These are phyloP conservation scores for Neopestalotiopsis rosae DNA, from an alignment of 2,329 filamentous ascomycete genomes.

Conservation along the genomic window DNA sequence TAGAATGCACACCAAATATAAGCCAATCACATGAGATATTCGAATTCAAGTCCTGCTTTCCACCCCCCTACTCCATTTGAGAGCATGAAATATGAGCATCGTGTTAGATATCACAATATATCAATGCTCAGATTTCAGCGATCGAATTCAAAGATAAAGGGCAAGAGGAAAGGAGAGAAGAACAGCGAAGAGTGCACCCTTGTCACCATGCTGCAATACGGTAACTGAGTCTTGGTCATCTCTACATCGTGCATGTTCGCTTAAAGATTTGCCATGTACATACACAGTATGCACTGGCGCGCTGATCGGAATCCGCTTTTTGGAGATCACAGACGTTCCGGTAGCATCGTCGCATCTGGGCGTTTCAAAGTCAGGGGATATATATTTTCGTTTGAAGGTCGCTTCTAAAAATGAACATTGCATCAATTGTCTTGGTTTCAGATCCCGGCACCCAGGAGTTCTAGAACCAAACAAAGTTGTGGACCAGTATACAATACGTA, in stretches of 20 bases:
- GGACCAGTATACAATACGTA: not conserved
- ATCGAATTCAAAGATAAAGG: too few species aligned
- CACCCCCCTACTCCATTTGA: too few species aligned
- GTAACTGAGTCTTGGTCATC: not conserved
- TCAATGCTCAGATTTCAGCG: too few species aligned
- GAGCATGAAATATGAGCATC: too few species aligned
- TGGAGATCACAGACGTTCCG: not conserved
- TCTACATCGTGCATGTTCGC: not conserved
- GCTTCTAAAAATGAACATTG: not conserved
- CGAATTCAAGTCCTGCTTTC: too few species aligned
- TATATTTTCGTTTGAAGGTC: not conserved
- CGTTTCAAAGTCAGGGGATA: slow-evolving; percentile 14
- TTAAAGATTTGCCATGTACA: not conserved
- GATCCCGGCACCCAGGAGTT: slow-evolving; percentile 7
- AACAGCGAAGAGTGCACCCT: too few species aligned
- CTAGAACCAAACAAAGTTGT: slow-evolving; percentile 2
- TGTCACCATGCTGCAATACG: not conserved
- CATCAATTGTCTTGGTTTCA: slow-evolving; percentile 8
- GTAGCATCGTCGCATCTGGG: slow-evolving; percentile 9
- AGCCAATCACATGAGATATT: too few species aligned
- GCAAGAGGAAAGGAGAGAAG: too few species aligned
- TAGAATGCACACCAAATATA: too few species aligned
- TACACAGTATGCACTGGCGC: not conserved
- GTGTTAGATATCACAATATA: too few species aligned
- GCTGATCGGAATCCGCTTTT: not conserved